Conservation (phyloP, 139 green algal species). For the Chlamydomonas incerta region DNA sequence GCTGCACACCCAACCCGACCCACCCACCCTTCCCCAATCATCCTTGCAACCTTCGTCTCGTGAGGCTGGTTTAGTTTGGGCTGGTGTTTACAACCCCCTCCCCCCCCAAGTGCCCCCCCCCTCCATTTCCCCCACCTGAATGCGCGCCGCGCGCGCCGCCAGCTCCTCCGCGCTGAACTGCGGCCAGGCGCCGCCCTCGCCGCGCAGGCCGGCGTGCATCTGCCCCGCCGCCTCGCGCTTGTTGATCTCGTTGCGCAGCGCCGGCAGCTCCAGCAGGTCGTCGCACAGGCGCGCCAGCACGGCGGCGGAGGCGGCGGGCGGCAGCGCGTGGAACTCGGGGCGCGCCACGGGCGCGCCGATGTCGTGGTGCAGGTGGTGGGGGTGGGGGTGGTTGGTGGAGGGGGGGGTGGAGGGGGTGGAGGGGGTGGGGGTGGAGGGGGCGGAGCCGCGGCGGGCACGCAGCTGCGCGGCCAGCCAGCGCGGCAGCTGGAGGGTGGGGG, state of each 20-base stretch:
- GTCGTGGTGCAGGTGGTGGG: too few species aligned
- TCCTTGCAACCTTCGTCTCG: too few species aligned
- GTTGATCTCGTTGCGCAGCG: conserved; percentile 77
- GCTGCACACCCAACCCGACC: too few species aligned
- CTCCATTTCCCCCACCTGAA: not conserved
- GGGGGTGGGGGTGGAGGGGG: not conserved
- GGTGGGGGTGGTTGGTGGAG: too few species aligned
- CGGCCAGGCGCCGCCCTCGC: conserved; percentile 63
- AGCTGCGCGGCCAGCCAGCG: not conserved
- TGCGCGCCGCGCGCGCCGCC: conserved; percentile 11
- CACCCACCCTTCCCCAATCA: too few species aligned
- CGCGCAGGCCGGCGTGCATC: conserved; percentile 64
- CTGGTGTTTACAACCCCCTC: too few species aligned
- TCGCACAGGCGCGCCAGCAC: conserved; percentile 69
- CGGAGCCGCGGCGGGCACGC: not conserved
- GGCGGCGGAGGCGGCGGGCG: conserved; percentile 50
- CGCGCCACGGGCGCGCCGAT: not conserved
- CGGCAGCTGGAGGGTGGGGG: not conserved
- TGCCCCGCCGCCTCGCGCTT: conserved; percentile 62
- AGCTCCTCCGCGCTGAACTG: conserved; percentile 64
- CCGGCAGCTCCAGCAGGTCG: conserved; percentile 66
- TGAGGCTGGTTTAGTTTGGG: too few species aligned
- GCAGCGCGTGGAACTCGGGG: conserved; percentile 67
- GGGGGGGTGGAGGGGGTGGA: too few species aligned
- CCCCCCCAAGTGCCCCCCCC: too few species aligned